A percentile compares a stretch with the other conserved stretches of the same genome.
These are phyloP conservation scores for Sporobolomyces roseus DNA, from an alignment of 768 basidiomycete genomes.

Conservation along the genomic window DNA sequence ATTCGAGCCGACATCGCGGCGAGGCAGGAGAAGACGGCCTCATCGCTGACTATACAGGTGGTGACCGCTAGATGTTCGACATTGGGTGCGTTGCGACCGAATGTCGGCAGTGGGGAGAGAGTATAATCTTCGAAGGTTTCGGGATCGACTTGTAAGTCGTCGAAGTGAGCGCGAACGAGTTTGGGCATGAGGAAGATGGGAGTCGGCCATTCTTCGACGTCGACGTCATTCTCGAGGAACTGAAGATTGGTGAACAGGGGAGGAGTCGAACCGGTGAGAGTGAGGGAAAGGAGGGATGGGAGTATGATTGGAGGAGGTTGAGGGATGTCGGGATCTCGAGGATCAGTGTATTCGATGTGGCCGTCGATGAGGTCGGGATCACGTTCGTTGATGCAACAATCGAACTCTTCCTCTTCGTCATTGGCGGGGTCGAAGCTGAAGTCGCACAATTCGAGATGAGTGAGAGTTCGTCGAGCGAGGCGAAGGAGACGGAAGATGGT, in stretches of 20 bases:
- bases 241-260: conserved; percentile 27
- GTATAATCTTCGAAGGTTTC: background rate
- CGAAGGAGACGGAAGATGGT: conserved; percentile 26
- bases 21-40: conserved; percentile 9
- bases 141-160: conserved; percentile 6
- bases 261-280: background rate
- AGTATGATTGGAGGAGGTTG: conserved; percentile 21
- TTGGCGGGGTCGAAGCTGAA: background rate
- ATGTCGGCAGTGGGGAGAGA: background rate
- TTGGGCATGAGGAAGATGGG: conserved; percentile 31
- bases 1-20: conserved; percentile 11
- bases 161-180: background rate
- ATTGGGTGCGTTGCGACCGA: conserved; percentile 24
- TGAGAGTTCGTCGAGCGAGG: conserved; percentile 22
- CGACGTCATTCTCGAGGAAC: background rate
- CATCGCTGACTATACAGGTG: background rate
- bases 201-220: conserved; percentile 12
- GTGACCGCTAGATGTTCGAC: conserved; percentile 1
- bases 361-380: conserved; percentile 23
- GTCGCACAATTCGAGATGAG: background rate
- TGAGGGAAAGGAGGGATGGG: background rate
- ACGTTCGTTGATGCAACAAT: background rate
- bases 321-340: background rate
- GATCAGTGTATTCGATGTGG: background rate
- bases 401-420: conserved; percentile 9